Evolutionary conservation across 2,329 filamentous ascomycete genomes (phyloP), one percentile per base, ranked within the genome.

Genomic region (Fusarium guadeloupense): DNA sequence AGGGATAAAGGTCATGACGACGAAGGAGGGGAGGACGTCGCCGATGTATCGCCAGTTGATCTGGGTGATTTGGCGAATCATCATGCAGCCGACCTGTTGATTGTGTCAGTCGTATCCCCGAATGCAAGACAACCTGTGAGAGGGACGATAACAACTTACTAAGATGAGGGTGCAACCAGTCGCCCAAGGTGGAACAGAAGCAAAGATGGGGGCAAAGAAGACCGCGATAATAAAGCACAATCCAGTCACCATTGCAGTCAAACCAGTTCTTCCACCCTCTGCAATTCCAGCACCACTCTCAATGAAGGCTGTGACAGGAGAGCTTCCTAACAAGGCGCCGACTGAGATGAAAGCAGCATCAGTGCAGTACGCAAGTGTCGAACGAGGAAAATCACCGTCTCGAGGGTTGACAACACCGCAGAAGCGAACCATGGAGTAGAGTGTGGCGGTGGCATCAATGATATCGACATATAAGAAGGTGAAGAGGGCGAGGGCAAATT

Each of bases 381-480:
- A 93, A 34, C 92, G 88, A 46, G 93, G 91, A 61, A 97, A 97
- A 72, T 96, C 92, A n/a, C 88, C 86, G 3, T 89, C 86, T 39
- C 84, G 81, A 64, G 83, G 75, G 69, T 88, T 82, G 64, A 90
- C 85, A 38, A 84, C 83, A 23, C 86, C 85, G 59, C 85, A 88
- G 76, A 92, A 92, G 19, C 88, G 87, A 2, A 89, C 90, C 89
- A 93, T 92, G n/a, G 89, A 90, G 76, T 92, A 92, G 31, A 92
- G 77, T 1, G 89, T 92, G 35, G 89, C 90, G 0, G 90, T 92
- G 68, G 87, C 88, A 71, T 93, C 90, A 56, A 93, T 87, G 65
- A 92, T 90, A 68, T 92, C 90, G 44, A 93, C 90, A 56, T 92
- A 92, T 4, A 93, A 81, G 71, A 93, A 92, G 1, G 90, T 92